These are phyloP conservation scores for Forsythia viridissima DNA, from an alignment of 257 asterid genomes.

Conservation along the genomic window DNA sequence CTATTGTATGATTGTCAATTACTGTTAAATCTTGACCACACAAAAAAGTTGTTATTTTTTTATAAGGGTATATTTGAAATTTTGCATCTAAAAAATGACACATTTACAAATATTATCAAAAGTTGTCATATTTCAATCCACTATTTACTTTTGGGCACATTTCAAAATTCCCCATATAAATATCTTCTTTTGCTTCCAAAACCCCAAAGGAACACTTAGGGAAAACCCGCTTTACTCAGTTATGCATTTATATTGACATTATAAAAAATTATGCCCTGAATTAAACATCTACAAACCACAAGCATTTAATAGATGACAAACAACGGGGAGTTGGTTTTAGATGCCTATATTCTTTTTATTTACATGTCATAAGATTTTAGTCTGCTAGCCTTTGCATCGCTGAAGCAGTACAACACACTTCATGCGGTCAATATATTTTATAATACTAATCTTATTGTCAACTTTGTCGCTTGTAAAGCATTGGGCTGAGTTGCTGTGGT, in stretches of 20 bases:
- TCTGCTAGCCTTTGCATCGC: background rate
- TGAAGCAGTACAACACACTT: background rate
- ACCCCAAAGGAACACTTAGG: background rate
- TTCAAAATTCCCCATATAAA: too few relatives aligned
- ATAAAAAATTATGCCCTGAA: background rate
- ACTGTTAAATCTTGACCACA: too few relatives aligned
- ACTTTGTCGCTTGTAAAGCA: background rate
- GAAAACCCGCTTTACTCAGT: background rate
- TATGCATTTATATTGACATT: background rate
- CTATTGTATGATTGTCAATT: too few relatives aligned
- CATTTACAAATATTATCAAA: too few relatives aligned
- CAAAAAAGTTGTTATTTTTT: too few relatives aligned
- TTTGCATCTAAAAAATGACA: too few relatives aligned
- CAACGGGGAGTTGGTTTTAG: background rate
- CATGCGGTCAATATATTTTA: background rate
- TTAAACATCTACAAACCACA: background rate
- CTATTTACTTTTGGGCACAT: too few relatives aligned
- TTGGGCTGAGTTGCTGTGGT: slow-evolving; percentile 3
- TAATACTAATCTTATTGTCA: background rate
- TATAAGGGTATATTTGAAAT: too few relatives aligned
- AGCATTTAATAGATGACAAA: background rate
- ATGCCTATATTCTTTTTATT: background rate
- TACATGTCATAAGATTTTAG: background rate
- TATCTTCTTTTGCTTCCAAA: background rate
- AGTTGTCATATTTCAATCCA: too few relatives aligned